Percentiles rank a stretch among this genome's conserved stretches.
Conservation (phyloP, 805 yeast genomes). For the Saitoella complicata region DNA sequence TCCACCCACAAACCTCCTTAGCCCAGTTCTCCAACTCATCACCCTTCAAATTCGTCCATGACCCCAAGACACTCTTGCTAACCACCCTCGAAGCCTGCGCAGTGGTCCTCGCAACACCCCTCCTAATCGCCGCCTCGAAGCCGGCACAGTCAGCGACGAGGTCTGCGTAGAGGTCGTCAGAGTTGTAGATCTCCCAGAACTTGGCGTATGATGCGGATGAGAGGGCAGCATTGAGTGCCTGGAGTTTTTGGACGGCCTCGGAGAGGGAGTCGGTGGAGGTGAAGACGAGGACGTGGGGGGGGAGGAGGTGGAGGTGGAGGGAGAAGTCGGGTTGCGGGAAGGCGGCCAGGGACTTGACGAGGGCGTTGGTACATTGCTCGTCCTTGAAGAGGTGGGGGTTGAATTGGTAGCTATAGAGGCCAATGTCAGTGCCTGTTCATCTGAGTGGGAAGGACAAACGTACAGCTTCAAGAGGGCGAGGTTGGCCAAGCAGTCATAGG, state of each 20-base stretch:
- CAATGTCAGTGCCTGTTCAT: slow-evolving; percentile 1
- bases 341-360: slow-evolving; percentile 27
- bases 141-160: slow-evolving; percentile 20
- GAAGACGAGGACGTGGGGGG: slow-evolving; percentile 22
- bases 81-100: slow-evolving; percentile 17
- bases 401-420: slow-evolving; percentile 19
- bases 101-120: slow-evolving; percentile 19
- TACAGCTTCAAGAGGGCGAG: slow-evolving; percentile 31
- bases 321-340: slow-evolving; percentile 30
- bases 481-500: slow-evolving; percentile 27
- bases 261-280: slow-evolving; percentile 1
- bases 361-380: slow-evolving; percentile 25
- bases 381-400: slow-evolving; percentile 18
- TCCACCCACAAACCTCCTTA: slow-evolving; percentile 16
- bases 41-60: slow-evolving; percentile 18
- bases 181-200: slow-evolving; percentile 20
- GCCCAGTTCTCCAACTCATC: slow-evolving; percentile 18
- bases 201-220: slow-evolving; percentile 19
- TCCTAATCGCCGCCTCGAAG: slow-evolving; percentile 21
- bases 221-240: slow-evolving; percentile 17
- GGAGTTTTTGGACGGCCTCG: slow-evolving; percentile 15
- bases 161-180: slow-evolving; percentile 20
- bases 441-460: background rate
- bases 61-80: slow-evolving; percentile 15
- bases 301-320: slow-evolving; percentile 30